These are phyloP conservation scores for Trichocladium uniseriatum DNA, from an alignment of 495 filamentous ascomycete species.

Conservation along the genomic window DNA sequence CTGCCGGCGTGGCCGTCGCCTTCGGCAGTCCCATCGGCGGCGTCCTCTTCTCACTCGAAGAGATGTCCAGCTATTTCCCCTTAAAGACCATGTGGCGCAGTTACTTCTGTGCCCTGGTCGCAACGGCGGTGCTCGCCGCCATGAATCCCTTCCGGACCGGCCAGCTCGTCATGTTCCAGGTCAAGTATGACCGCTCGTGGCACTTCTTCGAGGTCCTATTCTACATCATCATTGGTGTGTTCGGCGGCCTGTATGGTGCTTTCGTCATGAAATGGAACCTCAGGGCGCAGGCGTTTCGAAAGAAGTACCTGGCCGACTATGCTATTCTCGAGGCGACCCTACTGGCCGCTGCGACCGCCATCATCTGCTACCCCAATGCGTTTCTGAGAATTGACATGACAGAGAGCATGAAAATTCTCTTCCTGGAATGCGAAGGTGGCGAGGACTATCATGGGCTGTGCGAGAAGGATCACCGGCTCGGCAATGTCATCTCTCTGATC, in stretches of 20 bases:
- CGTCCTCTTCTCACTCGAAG: constrained; percentile 92
- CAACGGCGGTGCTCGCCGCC: constrained; percentile 84
- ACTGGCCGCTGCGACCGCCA: constrained; percentile 71
- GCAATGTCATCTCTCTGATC: constrained; percentile 69
- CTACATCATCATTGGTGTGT: constrained; percentile 83
- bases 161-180: constrained; percentile 99
- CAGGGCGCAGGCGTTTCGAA: constrained; percentile 80
- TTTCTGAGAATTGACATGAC: constrained; percentile 98
- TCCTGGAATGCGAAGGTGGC: constrained; percentile 85
- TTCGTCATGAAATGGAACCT: constrained; percentile 99
- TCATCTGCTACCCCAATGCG: constrained; percentile 92
- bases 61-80: constrained; percentile 97
- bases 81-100: constrained; percentile 97
- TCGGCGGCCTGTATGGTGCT: constrained; percentile 91
- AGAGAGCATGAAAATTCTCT: constrained; percentile 96
- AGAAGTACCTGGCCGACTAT: constrained; percentile 82
- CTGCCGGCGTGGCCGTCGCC: constrained; percentile 90
- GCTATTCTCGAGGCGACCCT: constrained; percentile 82
- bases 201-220: constrained; percentile 96
- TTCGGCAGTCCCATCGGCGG: constrained; percentile 97
- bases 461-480: constrained; percentile 66
- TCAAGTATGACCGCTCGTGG: constrained; percentile 91
- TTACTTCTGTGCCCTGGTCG: constrained; percentile 95
- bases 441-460: constrained; percentile 90
- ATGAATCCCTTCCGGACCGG: constrained; percentile 98